Base-by-base conservation (phyloP, 306 rosid genomes). In the Trifolium pratense region DNA sequence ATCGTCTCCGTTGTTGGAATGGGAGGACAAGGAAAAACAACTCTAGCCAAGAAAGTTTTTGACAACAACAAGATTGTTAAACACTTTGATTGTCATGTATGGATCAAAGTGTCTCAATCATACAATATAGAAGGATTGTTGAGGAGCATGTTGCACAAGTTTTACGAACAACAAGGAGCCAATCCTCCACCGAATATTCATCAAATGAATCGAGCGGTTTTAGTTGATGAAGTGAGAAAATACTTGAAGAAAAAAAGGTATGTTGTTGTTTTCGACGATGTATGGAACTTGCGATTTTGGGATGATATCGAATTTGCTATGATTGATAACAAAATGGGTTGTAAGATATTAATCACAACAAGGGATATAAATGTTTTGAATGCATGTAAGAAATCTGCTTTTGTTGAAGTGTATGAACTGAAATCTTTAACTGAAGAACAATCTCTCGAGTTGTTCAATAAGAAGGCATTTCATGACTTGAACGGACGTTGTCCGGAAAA, bases 281-380 rank as follows among this genome's bases (percentile, higher is more conserved):
- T 59, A 13, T 59, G 65, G 65, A 59, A 29, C 40, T 3, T 5
- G 13, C 10, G 6, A 6, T 59, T 59, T 59, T 59, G 65, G 65
- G 39, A 29, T 59, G 20, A 59, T 6, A 59, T 60, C 4, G 14
- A n/a, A 32, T 15, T 3, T 32, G 45, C 25, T 8, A 9, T 61
- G 13, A 8, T 61, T 61, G 67, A 61, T 61, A 61, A 61, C 7
- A 61, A 3, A 61, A 61, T 32, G 45, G 67, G 67, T n/a, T 31
- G 45, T 61, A 61, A 8, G 45, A 16, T 61, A 31, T 61, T 61
- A 31, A 61, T 61, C 23, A 61, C 45, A n/a, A 61, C 67, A n/a
- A 61, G 45, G 12, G 34, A 61, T 10, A n/a, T 15, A 12, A 5
- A 16, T 31, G 45, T 61, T 61, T 21, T 13, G 7, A 7, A 31